Conservation (phyloP, 2,329 filamentous ascomycete species). For the Davidsoniella australis region DNA sequence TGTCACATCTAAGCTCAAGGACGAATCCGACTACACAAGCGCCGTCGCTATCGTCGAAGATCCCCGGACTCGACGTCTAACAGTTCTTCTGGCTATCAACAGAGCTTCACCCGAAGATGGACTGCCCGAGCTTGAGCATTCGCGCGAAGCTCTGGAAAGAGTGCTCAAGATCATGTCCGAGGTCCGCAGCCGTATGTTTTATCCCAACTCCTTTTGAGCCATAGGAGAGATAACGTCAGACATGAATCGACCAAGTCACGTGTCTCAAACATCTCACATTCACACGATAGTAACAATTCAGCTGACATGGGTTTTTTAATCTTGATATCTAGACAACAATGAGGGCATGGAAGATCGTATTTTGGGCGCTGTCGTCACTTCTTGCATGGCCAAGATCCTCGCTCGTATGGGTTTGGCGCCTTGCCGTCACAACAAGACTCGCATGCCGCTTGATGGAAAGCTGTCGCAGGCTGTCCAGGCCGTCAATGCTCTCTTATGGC, state of each 20-base stretch:
- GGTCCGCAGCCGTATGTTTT: slow-evolving; percentile 10
- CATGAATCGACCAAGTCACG: not conserved
- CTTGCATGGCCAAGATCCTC: slow-evolving; percentile 11
- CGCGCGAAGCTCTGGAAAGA: slow-evolving; percentile 4
- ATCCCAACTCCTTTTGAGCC: not conserved
- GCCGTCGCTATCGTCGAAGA: slow-evolving; percentile 10
- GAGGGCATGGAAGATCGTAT: slow-evolving; percentile 10
- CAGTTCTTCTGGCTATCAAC: slow-evolving; percentile 10
- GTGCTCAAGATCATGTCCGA: slow-evolving; percentile 8
- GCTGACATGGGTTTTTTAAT: not conserved
- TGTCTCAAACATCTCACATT: not conserved
- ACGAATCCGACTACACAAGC: slow-evolving; percentile 11
- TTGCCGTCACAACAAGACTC: slow-evolving; percentile 12
- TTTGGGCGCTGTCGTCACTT: slow-evolving; percentile 6
- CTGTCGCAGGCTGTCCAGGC: slow-evolving; percentile 9
- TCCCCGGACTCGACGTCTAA: slow-evolving; percentile 1
- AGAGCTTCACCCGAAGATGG: slow-evolving; percentile 10
- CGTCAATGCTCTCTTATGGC: slow-evolving; percentile 7
- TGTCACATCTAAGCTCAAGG: slow-evolving; percentile 10
- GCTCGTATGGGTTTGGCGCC: slow-evolving; percentile 11
- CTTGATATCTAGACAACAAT: slow-evolving; percentile 2
- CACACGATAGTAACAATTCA: not conserved
- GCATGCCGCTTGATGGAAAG: slow-evolving; percentile 11
- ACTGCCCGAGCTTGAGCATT: slow-evolving; percentile 2
- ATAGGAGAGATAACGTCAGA: not conserved